Conservation (phyloP, 768 basidiomycete genomes). For the Lentinula detonsa region DNA sequence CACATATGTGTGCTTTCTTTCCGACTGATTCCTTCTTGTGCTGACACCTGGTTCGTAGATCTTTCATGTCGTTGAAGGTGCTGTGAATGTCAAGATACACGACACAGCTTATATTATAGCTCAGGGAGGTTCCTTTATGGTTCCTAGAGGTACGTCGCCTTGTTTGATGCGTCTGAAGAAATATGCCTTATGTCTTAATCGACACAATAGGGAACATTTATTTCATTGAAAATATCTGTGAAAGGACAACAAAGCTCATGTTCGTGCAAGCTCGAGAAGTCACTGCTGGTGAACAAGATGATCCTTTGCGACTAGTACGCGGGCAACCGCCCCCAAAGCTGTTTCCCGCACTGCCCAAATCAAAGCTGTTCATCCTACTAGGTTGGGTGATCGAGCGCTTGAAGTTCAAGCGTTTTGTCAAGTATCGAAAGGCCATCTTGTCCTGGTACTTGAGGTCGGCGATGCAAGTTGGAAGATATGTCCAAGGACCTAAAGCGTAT, state of each 20-base stretch:
- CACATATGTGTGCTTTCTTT: conserved; percentile 61
- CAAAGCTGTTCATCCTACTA: conserved; percentile 7
- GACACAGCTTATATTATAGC: conserved; percentile 72
- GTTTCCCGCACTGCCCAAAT: conserved; percentile 4
- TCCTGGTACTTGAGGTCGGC: conserved; percentile 6
- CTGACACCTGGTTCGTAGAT: conserved; percentile 22
- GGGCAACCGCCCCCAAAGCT: conserved; percentile 3
- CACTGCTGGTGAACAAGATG: conserved; percentile 18
- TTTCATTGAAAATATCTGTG: conserved; percentile 56
- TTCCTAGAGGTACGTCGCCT: conserved; percentile 68
- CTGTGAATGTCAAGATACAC: conserved; percentile 81
- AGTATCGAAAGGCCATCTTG: conserved; percentile 5
- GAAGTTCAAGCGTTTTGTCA: conserved; percentile 8
- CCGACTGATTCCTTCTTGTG: conserved; percentile 13
- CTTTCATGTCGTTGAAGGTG: conserved; percentile 77
- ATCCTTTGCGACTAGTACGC: conserved; percentile 9
- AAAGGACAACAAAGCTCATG: conserved; percentile 55
- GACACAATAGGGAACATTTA: conserved; percentile 68
- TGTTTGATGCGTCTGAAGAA: not conserved
- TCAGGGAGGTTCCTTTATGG: conserved; percentile 81
- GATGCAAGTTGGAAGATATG: conserved; percentile 3
- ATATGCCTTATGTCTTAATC: not conserved
- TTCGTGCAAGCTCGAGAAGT: conserved; percentile 66
- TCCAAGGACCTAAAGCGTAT: conserved; percentile 9
- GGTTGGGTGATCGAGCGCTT: conserved; percentile 12